Percentiles rank a stretch among this genome's conserved stretches.
These are phyloP conservation scores for Suillus discolor DNA, from an alignment of 768 basidiomycete genomes.

Conservation along the genomic window DNA sequence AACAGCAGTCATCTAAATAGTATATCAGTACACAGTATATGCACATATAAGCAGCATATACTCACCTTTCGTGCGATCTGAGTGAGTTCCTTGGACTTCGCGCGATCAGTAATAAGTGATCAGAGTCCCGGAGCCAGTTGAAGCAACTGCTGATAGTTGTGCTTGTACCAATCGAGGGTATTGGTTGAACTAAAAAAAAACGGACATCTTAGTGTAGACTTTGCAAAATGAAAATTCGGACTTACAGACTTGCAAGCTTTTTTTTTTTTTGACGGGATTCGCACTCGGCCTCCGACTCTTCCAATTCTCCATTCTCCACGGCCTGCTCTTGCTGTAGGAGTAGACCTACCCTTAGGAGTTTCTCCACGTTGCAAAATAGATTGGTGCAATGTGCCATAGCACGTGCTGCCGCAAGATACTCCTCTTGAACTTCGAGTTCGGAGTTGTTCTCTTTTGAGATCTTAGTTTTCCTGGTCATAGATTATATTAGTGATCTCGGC, in stretches of 20 bases:
- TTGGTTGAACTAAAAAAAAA: background rate
- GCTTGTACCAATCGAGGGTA: background rate
- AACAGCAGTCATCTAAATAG: no score
- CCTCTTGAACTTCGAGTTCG: no score
- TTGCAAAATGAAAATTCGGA: background rate
- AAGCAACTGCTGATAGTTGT: conserved; percentile 1
- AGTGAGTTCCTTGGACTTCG: background rate
- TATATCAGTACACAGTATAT: background rate
- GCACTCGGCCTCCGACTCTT: background rate
- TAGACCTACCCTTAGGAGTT: background rate
- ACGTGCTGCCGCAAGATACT: background rate
- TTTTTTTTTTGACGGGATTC: background rate
- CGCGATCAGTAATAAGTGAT: background rate
- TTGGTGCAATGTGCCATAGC: background rate
- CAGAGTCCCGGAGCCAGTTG: conserved; percentile 3
- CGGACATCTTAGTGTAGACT: background rate
- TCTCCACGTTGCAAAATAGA: conserved; percentile 3
- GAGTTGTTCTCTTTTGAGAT: no score
- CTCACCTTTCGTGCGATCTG: background rate
- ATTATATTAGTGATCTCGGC: no score
- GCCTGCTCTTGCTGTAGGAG: background rate
- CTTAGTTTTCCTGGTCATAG: no score
- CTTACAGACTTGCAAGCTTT: background rate
- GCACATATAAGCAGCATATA: background rate
- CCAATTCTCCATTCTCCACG: background rate